These are phyloP conservation scores for Aquanectria penicillioides DNA, from an alignment of 2,329 filamentous ascomycete genomes.

Conservation along the genomic window DNA sequence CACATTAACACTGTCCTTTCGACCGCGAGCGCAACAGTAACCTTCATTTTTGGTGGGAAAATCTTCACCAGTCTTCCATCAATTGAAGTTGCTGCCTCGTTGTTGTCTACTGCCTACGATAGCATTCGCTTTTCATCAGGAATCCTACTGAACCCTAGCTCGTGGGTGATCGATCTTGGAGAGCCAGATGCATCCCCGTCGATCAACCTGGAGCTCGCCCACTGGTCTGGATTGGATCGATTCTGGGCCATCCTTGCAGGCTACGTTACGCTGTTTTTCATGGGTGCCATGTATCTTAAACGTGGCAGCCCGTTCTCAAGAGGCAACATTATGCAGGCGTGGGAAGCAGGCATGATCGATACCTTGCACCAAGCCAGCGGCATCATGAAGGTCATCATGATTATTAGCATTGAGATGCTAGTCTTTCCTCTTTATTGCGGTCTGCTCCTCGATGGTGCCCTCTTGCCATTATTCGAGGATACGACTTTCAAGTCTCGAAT, in stretches of 20 bases:
- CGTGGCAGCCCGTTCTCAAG: conserved; percentile 75
- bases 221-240: conserved; percentile 74
- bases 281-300: conserved; percentile 83
- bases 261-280: conserved; percentile 78
- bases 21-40: conserved; percentile 49
- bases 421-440: conserved; percentile 97
- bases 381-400: conserved; percentile 96
- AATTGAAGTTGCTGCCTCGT: conserved; percentile 15
- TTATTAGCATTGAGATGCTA: conserved; percentile 99
- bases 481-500: conserved; percentile 82
- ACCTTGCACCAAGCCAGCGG: conserved; percentile 91
- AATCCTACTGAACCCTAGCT: conserved; percentile 56
- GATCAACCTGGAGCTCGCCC: conserved; percentile 68
- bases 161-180: conserved; percentile 69
- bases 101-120: conserved; percentile 26
- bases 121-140: conserved; percentile 33
- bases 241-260: conserved; percentile 81
- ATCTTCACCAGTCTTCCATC: conserved; percentile 41
- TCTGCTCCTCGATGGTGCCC: conserved; percentile 84
- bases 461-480: conserved; percentile 88
- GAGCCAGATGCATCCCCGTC: conserved; percentile 49
- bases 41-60: conserved; percentile 58
- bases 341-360: conserved; percentile 84
- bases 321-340: conserved; percentile 64
- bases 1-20: conserved; percentile 56